Conservation (phyloP, 2,329 filamentous ascomycete species). For the Fusarium irregulare region DNA sequence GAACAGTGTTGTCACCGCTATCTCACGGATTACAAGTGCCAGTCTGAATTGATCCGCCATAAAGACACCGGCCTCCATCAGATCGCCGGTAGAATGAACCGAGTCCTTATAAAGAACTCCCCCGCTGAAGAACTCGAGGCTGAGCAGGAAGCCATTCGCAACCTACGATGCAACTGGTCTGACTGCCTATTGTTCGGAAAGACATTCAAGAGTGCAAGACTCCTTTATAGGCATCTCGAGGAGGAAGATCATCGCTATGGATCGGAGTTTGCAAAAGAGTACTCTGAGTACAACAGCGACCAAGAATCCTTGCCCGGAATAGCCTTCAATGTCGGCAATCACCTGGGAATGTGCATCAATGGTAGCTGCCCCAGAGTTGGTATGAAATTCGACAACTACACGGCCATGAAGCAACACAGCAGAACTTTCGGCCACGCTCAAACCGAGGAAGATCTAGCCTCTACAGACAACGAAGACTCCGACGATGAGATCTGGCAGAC, state of each 20-base stretch:
- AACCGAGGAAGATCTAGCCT: neutral
- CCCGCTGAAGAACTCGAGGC: neutral
- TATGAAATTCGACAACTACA: neutral
- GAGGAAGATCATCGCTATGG: slow-evolving; percentile 11
- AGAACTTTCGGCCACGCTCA: slow-evolving; percentile 7
- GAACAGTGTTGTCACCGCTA: slow-evolving; percentile 31
- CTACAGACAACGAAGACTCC: neutral
- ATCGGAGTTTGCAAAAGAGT: neutral
- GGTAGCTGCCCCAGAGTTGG: slow-evolving; percentile 13
- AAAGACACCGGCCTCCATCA: neutral
- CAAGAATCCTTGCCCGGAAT: slow-evolving; percentile 4
- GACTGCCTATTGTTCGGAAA: slow-evolving; percentile 25
- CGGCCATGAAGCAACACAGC: slow-evolving; percentile 12
- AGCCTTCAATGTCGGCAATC: neutral
- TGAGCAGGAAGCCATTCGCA: slow-evolving; percentile 38
- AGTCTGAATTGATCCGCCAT: slow-evolving; percentile 37
- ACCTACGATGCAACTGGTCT: slow-evolving; percentile 22
- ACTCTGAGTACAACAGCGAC: neutral
- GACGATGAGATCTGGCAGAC: slow-evolving; percentile 11
- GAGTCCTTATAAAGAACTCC: neutral
- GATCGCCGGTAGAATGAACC: neutral
- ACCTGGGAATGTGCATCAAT: slow-evolving; percentile 18
- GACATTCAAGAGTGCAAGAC: slow-evolving; percentile 5
- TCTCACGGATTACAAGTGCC: slow-evolving; percentile 27
- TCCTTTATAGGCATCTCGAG: slow-evolving; percentile 26